These are phyloP conservation scores for Nicotiana rustica DNA, from an alignment of 305 asterid species.

Conservation along the genomic window DNA sequence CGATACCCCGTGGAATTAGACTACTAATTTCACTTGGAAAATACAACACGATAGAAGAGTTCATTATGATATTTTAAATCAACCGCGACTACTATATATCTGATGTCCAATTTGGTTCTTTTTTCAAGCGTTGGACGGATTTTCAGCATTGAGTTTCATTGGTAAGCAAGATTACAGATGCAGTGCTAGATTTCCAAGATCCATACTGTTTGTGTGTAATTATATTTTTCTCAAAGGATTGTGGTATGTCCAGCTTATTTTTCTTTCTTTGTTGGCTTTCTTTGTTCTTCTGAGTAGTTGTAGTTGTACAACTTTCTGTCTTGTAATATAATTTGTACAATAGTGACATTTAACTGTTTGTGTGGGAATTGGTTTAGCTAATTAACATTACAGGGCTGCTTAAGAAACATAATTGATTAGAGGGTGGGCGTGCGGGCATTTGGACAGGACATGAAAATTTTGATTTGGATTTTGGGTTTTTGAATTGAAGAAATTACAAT, in stretches of 20 bases:
- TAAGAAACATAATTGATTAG: not conserved
- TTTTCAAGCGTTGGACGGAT: not conserved
- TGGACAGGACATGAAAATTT: too few species aligned
- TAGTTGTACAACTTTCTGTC: not conserved
- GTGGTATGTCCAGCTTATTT: not conserved
- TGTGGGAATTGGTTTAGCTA: not conserved
- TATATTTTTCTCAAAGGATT: not conserved
- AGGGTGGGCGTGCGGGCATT: too few species aligned
- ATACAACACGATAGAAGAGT: not conserved
- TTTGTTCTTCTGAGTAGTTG: not conserved
- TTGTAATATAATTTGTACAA: not conserved
- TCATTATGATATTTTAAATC: not conserved
- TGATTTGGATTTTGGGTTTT: too few species aligned
- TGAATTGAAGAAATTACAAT: too few species aligned
- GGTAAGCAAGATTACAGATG: not conserved
- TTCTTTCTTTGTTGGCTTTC: not conserved
- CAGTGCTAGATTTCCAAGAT: not conserved
- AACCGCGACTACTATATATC: not conserved
- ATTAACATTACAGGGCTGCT: not conserved
- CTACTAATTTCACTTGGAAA: constrained; percentile 15
- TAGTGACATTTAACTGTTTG: not conserved
- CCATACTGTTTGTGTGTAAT: not conserved
- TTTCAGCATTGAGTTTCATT: not conserved
- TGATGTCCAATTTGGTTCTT: not conserved
- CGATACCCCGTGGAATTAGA: constrained; percentile 52